A percentile compares a stretch with the other conserved stretches of the same genome.
Evolutionary conservation across 2,329 filamentous ascomycete genomes (phyloP).

Genomic region (Trichoderma semiorbis): DNA sequence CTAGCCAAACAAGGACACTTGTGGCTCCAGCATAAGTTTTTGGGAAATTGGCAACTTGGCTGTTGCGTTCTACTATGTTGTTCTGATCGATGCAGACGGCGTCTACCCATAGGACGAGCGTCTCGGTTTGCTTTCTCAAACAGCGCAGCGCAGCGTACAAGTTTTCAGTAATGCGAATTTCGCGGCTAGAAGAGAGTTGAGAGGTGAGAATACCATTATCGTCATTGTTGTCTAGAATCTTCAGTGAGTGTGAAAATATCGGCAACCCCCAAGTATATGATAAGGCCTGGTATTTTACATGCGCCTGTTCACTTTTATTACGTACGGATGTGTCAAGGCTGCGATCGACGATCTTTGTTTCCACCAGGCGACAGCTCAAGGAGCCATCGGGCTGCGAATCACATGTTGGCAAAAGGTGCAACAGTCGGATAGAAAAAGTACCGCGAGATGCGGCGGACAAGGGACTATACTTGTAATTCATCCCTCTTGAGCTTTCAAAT

Average conservation of each 20-base stretch:
- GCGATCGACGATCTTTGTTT: not conserved
- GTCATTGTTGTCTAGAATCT: not conserved
- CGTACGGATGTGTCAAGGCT: no score
- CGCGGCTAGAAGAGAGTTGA: not conserved
- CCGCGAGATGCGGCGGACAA: not conserved
- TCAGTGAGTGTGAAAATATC: not conserved
- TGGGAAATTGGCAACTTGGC: not conserved
- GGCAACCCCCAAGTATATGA: constrained; percentile 1
- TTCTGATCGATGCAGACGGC: not conserved
- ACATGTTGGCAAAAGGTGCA: not conserved
- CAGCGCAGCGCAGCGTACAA: not conserved
- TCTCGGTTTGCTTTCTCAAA: not conserved
- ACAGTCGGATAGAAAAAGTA: not conserved
- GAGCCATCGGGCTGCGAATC: not conserved
- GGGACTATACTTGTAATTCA: not conserved
- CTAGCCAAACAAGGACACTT: not conserved
- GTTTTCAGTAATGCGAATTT: not conserved
- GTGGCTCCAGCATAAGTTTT: not conserved
- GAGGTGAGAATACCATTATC: not conserved
- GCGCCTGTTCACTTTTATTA: not conserved
- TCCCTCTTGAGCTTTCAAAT: not conserved
- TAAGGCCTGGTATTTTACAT: not conserved
- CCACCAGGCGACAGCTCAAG: not conserved
- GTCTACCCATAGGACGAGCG: not conserved
- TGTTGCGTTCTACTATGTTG: not conserved